Percentiles rank a stretch among this genome's conserved stretches.
These are phyloP conservation scores for Vitis hybrid DNA, from an alignment of 177 flowering plant species.

Conservation along the genomic window DNA sequence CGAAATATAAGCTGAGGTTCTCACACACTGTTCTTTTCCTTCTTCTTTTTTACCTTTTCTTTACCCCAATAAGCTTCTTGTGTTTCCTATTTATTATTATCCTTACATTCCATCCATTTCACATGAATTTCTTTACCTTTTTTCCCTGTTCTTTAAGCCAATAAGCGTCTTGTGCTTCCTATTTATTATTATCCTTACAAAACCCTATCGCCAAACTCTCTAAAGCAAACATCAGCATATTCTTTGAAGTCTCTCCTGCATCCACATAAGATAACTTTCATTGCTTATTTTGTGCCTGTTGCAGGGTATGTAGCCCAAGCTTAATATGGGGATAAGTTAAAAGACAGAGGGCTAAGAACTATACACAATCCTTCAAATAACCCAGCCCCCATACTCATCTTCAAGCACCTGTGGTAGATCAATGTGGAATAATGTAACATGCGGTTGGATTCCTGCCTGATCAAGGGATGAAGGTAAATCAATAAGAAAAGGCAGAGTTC, in stretches of 20 bases:
- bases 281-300: neutral
- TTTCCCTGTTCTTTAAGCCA: too few relatives aligned
- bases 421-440: constrained; percentile 39
- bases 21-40: too few relatives aligned
- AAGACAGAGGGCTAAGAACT: neutral
- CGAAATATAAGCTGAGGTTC: too few relatives aligned
- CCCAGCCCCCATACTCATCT: constrained; percentile 57
- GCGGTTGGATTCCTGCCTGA: constrained; percentile 48
- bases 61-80: too few relatives aligned
- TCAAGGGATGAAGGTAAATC: neutral
- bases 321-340: neutral
- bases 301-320: neutral
- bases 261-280: constrained; percentile 23
- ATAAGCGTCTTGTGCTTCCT: too few relatives aligned
- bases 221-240: constrained; percentile 41
- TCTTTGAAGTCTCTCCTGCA: constrained; percentile 23
- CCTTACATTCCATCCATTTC: too few relatives aligned
- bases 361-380: constrained; percentile 43
- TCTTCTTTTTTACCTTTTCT: too few relatives aligned
- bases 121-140: too few relatives aligned
- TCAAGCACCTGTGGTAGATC: constrained; percentile 41
- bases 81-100: too few relatives aligned
- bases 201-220: constrained; percentile 45
- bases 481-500: too few relatives aligned
- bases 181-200: neutral